These are phyloP conservation scores for Podospora pseudopauciseta DNA, from an alignment of 495 filamentous ascomycete genomes.

Conservation along the genomic window DNA sequence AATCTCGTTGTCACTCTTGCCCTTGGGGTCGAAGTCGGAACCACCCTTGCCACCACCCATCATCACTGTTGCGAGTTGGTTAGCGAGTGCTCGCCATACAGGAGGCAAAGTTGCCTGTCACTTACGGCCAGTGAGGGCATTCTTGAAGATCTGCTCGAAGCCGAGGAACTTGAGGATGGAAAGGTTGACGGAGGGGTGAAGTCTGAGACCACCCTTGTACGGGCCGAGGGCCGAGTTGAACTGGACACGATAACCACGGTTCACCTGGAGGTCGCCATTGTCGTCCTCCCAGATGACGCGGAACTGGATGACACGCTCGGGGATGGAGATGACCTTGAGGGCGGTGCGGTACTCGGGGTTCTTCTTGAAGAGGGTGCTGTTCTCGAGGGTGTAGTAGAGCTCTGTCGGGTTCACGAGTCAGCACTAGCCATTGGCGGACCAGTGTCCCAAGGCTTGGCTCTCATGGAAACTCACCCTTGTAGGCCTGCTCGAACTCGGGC, in stretches of 20 bases:
- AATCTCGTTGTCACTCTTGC: constrained; percentile 96
- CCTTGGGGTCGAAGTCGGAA: constrained; percentile 98
- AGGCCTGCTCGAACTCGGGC: constrained; percentile 98
- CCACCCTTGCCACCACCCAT: constrained; percentile 99
- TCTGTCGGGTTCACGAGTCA: constrained; percentile 51
- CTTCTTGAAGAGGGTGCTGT: constrained; percentile 88
- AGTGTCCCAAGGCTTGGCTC: not conserved
- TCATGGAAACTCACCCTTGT: constrained; percentile 64
- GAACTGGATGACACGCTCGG: constrained; percentile 96
- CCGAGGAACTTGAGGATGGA: constrained; percentile 98
- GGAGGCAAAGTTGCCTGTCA: constrained; percentile 23
- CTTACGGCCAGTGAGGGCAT: constrained; percentile 93
- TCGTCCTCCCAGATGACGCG: constrained; percentile 96
- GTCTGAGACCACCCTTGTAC: constrained; percentile 95
- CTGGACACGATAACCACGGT: constrained; percentile 95
- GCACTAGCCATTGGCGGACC: constrained; percentile 3
- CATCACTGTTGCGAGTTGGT: constrained; percentile 57
- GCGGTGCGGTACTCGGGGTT: constrained; percentile 92
- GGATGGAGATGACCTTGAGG: constrained; percentile 81
- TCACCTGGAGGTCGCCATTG: constrained; percentile 82
- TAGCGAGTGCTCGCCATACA: constrained; percentile 19
- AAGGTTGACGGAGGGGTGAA: constrained; percentile 95
- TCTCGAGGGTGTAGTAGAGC: constrained; percentile 88
- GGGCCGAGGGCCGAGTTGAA: constrained; percentile 98
- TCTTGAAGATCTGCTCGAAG: constrained; percentile 99